Evolutionary conservation across 352 stramenopile genomes (phyloP).

Genomic region (Globisporangium heterothallicum): DNA sequence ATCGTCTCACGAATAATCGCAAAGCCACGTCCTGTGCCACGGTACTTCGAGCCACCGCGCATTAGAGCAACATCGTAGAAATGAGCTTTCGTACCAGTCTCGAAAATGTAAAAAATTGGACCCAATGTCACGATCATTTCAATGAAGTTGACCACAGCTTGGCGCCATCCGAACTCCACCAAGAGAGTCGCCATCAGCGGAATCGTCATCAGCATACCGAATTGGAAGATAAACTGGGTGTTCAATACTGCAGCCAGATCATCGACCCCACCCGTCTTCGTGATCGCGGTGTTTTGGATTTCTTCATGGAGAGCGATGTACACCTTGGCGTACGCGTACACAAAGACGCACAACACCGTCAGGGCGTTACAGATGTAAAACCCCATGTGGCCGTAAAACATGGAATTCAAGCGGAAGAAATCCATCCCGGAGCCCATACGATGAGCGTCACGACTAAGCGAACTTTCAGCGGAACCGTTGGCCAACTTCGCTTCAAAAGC

Average conservation of each 20-base stretch:
- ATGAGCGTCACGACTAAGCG: constrained; percentile 72
- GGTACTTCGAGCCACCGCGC: constrained; percentile 83
- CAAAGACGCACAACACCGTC: constrained; percentile 76
- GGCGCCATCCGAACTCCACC: constrained; percentile 80
- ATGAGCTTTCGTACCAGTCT: constrained; percentile 81
- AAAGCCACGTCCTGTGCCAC: constrained; percentile 77
- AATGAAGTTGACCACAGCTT: constrained; percentile 78
- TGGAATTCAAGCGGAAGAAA: constrained; percentile 87
- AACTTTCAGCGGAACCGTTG: constrained; percentile 78
- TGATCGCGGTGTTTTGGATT: constrained; percentile 68
- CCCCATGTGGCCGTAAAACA: constrained; percentile 88
- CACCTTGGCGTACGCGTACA: constrained; percentile 79
- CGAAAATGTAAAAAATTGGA: constrained; percentile 85
- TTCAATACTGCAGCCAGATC: constrained; percentile 75
- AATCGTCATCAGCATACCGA: constrained; percentile 87
- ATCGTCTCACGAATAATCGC: constrained; percentile 81
- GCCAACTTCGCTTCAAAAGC: constrained; percentile 85
- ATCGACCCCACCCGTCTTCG: constrained; percentile 66
- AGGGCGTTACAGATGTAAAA: constrained; percentile 87
- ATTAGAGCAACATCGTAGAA: constrained; percentile 86
- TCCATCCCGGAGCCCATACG: constrained; percentile 82
- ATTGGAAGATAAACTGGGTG: constrained; percentile 87
- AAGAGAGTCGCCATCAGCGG: constrained; percentile 77
- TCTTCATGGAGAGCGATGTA: constrained; percentile 80
- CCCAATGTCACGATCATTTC: constrained; percentile 78